A percentile compares a stretch with the other conserved stretches of the same genome.
Conservation (phyloP, 2,329 filamentous ascomycete species). For the Ceratocystis smalleyi region DNA sequence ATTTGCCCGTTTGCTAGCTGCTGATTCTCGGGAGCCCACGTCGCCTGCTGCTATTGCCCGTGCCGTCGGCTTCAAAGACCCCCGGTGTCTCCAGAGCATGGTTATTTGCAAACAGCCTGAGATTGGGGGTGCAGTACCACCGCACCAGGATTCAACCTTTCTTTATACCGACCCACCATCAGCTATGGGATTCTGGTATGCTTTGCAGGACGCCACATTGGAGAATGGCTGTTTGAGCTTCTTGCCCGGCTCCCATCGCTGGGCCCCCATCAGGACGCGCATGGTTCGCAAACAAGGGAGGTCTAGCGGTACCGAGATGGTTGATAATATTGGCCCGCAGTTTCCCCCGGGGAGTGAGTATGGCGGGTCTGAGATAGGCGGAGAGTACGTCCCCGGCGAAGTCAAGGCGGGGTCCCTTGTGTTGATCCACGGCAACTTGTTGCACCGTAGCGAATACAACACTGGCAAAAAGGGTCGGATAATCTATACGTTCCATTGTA, state of each 20-base stretch:
- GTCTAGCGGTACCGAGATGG: conserved; percentile 49
- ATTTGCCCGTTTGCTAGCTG: conserved; percentile 42
- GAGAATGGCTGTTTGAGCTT: conserved; percentile 86
- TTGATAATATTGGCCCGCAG: conserved; percentile 47
- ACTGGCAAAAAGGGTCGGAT: conserved; percentile 70
- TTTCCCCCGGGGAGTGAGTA: conserved; percentile 44
- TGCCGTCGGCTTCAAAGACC: conserved; percentile 58
- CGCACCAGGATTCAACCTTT: conserved; percentile 87
- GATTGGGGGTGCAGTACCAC: conserved; percentile 79
- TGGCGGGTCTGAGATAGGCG: conserved; percentile 25
- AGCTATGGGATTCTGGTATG: conserved; percentile 95
- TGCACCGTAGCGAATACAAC: conserved; percentile 96
- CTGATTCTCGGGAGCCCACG: conserved; percentile 32
- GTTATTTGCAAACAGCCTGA: conserved; percentile 96
- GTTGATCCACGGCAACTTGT: conserved; percentile 83
- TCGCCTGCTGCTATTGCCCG: conserved; percentile 49
- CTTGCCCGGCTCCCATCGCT: conserved; percentile 63
- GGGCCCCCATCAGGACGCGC: conserved; percentile 52
- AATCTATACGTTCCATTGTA: conserved; percentile 96
- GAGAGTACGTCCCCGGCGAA: conserved; percentile 61
- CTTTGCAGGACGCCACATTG: conserved; percentile 74
- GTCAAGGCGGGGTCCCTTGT: conserved; percentile 85
- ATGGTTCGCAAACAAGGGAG: conserved; percentile 52
- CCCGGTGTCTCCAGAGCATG: conserved; percentile 80
- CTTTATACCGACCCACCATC: conserved; percentile 77